These are phyloP conservation scores for Phaffia australis DNA, from an alignment of 768 basidiomycete species.

Conservation along the genomic window DNA sequence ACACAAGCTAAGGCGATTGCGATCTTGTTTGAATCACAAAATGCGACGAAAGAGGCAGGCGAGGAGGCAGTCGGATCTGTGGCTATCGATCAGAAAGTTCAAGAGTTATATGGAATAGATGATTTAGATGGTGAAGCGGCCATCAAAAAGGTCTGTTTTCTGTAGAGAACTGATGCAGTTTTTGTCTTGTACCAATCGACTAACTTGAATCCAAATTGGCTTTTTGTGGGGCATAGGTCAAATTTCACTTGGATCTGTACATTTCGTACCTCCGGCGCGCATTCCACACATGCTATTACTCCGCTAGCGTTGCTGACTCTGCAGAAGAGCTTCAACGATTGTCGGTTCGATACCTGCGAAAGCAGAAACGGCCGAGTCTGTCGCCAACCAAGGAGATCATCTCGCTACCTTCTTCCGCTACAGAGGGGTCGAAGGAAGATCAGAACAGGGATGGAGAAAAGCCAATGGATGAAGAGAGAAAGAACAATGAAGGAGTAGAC, in stretches of 20 bases:
- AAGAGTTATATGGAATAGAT: conserved; percentile 56
- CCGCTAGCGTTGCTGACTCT: conserved; percentile 82
- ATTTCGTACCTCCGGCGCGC: conserved; percentile 85
- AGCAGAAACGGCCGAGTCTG: conserved; percentile 7
- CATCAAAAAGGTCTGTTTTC: not conserved
- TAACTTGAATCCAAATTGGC: not conserved
- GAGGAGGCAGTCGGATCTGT: conserved; percentile 28
- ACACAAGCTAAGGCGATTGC: conserved; percentile 63
- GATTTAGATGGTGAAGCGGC: not conserved
- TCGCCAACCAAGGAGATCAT: conserved; percentile 36
- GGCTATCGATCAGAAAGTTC: conserved; percentile 59
- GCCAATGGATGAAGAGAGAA: not conserved
- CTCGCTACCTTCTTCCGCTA: not conserved
- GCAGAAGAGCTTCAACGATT: conserved; percentile 89
- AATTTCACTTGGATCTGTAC: conserved; percentile 64
- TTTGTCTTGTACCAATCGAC: not conserved
- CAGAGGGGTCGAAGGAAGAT: not conserved
- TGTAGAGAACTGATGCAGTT: not conserved
- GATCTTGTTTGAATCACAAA: conserved; percentile 60
- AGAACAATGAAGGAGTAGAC: conserved; percentile 42
- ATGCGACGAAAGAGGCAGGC: conserved; percentile 2
- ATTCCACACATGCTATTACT: conserved; percentile 95
- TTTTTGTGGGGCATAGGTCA: conserved; percentile 1
- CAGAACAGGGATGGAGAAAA: no score
- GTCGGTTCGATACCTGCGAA: conserved; percentile 79